phyloP scores from a whole-genome alignment of 495 filamentous ascomycete genomes.

The Cercophora newfieldiana region DNA sequence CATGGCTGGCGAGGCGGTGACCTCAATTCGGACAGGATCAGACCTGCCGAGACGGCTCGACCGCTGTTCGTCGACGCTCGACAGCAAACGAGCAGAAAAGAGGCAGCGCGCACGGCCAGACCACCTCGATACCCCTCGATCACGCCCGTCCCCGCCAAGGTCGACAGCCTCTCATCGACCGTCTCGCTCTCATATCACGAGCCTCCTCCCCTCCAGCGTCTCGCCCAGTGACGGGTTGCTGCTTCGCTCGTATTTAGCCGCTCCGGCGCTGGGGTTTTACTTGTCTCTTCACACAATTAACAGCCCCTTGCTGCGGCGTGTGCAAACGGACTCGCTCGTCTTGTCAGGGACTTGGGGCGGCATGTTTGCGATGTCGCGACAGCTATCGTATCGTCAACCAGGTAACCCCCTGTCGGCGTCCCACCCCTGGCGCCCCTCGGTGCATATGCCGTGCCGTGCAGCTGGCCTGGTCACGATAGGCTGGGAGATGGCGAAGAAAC shows the following conservation, averaged over 20 bases:
- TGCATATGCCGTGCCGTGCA: constrained; percentile 30
- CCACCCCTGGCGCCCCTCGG: constrained; percentile 11
- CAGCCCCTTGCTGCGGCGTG: constrained; percentile 2
- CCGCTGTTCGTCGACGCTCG: constrained; percentile 5
- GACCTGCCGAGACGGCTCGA: constrained; percentile 17
- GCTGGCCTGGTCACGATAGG: constrained; percentile 17
- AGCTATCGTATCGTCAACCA: constrained; percentile 9
- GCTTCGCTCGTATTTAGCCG: background rate
- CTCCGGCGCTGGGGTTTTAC: background rate
- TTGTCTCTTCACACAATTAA: background rate
- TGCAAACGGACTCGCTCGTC: constrained; percentile 12
- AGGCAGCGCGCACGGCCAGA: constrained; percentile 15
- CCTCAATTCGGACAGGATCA: constrained; percentile 16
- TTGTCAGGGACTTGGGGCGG: background rate
- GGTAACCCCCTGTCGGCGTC: background rate
- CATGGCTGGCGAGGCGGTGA: constrained; percentile 15
- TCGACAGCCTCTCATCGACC: background rate
- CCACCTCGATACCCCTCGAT: background rate
- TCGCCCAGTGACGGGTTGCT: constrained; percentile 2
- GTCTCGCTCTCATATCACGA: background rate
- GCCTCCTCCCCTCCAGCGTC: constrained; percentile 1
- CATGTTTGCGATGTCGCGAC: constrained; percentile 7
- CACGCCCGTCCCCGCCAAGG: background rate
- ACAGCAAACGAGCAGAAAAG: background rate
- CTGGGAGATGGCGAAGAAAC: constrained; percentile 7